Conservation (phyloP, 768 basidiomycete species). For the Leccinum incarnatum region DNA sequence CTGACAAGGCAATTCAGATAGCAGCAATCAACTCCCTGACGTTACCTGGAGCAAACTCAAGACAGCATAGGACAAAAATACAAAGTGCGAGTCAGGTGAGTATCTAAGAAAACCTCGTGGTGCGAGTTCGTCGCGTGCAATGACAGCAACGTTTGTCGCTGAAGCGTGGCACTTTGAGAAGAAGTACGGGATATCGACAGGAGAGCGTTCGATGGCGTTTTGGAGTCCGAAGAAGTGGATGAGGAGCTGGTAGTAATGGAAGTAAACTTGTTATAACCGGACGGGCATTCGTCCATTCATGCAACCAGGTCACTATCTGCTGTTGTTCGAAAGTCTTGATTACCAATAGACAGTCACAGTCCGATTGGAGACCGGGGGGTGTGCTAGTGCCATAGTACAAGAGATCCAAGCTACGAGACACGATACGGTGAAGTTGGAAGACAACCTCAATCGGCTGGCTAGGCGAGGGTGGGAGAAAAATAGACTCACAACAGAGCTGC, state of each 20-base stretch:
- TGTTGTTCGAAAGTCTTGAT: slow-evolving; percentile 77
- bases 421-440: slow-evolving; percentile 72
- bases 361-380: slow-evolving; percentile 76
- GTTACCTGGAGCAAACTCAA: slow-evolving; percentile 85
- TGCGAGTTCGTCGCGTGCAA: slow-evolving; percentile 80
- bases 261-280: slow-evolving; percentile 48
- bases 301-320: slow-evolving; percentile 62
- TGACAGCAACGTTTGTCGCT: slow-evolving; percentile 64
- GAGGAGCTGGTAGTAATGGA: slow-evolving; percentile 82
- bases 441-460: background rate
- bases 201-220: slow-evolving; percentile 79
- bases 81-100: slow-evolving; percentile 88
- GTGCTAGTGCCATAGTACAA: slow-evolving; percentile 81
- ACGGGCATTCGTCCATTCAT: slow-evolving; percentile 43
- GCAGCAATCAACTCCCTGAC: background rate
- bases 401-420: slow-evolving; percentile 86
- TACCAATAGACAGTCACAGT: slow-evolving; percentile 82
- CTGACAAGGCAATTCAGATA: slow-evolving; percentile 37
- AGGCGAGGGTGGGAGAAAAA: background rate
- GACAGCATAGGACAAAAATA: slow-evolving; percentile 90
- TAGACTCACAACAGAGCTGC: slow-evolving; percentile 68
- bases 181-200: slow-evolving; percentile 77
- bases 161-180: slow-evolving; percentile 74
- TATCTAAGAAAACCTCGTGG: slow-evolving; percentile 77
- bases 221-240: slow-evolving; percentile 96